Evolutionary conservation across 352 stramenopile genomes (phyloP).

Genomic region (Pythium aristosporum): DNA sequence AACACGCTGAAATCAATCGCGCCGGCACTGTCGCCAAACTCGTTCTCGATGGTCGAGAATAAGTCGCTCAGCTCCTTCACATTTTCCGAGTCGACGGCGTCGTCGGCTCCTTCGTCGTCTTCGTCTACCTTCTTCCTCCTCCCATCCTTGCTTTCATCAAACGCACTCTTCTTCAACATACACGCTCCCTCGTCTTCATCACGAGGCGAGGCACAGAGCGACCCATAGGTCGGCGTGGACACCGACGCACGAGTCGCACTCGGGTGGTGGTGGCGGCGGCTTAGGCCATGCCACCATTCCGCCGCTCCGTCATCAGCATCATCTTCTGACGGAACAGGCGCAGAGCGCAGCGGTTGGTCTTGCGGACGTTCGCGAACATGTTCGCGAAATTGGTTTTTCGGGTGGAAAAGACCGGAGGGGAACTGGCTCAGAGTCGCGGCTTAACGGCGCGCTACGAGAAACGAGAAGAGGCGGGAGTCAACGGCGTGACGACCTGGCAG

Average conservation of each 20-base stretch:
- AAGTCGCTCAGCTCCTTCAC: slow-evolving; percentile 56
- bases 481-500: slow-evolving; percentile 1
- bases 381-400: slow-evolving; percentile 34
- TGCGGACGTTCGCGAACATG: slow-evolving; percentile 23
- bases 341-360: not conserved
- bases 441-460: slow-evolving; percentile 34
- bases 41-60: slow-evolving; percentile 51
- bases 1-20: slow-evolving; percentile 49
- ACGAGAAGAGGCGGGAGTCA: slow-evolving; percentile 38
- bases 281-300: slow-evolving; percentile 19
- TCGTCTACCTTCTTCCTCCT: slow-evolving; percentile 12
- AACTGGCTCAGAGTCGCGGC: slow-evolving; percentile 35
- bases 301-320: not conserved
- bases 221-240: not conserved
- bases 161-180: slow-evolving; percentile 17
- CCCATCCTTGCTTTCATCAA: slow-evolving; percentile 17
- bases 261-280: not conserved
- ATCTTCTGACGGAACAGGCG: slow-evolving; percentile 17
- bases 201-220: slow-evolving; percentile 11
- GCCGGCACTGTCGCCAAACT: slow-evolving; percentile 25
- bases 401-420: slow-evolving; percentile 38
- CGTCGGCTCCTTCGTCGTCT: not conserved
- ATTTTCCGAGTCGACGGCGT: slow-evolving; percentile 40
- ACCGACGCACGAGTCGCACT: not conserved
- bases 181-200: slow-evolving; percentile 17